phyloP scores from a whole-genome alignment of 768 basidiomycete species.

The Hirschioporus abietinus region DNA sequence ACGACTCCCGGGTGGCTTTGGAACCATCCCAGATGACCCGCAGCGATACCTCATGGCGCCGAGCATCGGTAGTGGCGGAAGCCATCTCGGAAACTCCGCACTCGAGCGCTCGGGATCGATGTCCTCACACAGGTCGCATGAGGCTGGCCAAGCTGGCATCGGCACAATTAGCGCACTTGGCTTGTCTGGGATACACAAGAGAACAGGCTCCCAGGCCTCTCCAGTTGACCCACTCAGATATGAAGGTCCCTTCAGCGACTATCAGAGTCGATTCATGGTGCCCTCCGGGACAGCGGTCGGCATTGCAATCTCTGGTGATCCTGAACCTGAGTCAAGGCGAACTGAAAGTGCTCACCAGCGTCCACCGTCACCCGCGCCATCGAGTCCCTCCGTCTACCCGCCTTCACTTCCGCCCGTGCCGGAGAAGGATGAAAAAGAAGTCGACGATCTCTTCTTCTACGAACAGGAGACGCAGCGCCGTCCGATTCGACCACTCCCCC shows the following conservation, averaged over 20 bases:
- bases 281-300: constrained; percentile 17
- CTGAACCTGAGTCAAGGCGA: not conserved
- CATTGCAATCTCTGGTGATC: constrained; percentile 8
- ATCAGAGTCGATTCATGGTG: constrained; percentile 13
- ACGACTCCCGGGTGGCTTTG: constrained; percentile 29
- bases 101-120: not conserved
- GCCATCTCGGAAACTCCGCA: too few species aligned
- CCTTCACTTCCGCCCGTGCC: constrained; percentile 32
- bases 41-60: not conserved
- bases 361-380: constrained; percentile 32
- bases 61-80: not conserved
- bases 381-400: constrained; percentile 48
- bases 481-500: constrained; percentile 5
- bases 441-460: constrained; percentile 12
- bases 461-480: constrained; percentile 15
- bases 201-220: not conserved
- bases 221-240: constrained; percentile 13
- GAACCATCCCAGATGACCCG: constrained; percentile 28
- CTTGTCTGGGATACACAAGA: not conserved
- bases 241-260: constrained; percentile 18
- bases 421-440: constrained; percentile 22
- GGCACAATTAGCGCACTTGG: constrained; percentile 9
- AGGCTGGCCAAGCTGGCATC: not conserved
- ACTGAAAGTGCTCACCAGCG: constrained; percentile 8
- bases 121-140: not conserved